phyloP scores from a whole-genome alignment of 495 filamentous ascomycete genomes.

The Tuber indicum region DNA sequence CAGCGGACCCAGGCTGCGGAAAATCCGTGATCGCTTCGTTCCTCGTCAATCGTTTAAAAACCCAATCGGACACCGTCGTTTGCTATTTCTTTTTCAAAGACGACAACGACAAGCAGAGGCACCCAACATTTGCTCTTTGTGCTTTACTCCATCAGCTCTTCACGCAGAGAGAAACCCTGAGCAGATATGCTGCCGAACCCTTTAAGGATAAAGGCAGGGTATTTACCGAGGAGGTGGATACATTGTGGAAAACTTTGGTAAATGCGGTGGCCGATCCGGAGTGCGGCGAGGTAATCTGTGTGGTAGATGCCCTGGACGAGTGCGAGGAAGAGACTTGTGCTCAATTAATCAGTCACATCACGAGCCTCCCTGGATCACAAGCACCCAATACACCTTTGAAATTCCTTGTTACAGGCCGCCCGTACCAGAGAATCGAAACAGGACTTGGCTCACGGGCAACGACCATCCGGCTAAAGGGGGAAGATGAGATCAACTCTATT shows the following conservation, averaged over 20 bases:
- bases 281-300: slow-evolving; percentile 40
- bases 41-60: slow-evolving; percentile 41
- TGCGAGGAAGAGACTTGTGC: slow-evolving; percentile 40
- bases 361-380: slow-evolving; percentile 6
- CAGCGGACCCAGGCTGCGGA: slow-evolving; percentile 46
- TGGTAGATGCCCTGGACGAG: slow-evolving; percentile 49
- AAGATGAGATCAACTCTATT: slow-evolving; percentile 44
- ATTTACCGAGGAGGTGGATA: slow-evolving; percentile 37
- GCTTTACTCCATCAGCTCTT: slow-evolving; percentile 46
- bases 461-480: slow-evolving; percentile 43
- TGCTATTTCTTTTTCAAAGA: slow-evolving; percentile 48
- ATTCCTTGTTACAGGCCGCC: slow-evolving; percentile 48
- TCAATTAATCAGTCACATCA: slow-evolving; percentile 19
- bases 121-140: slow-evolving; percentile 37
- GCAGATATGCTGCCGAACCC: slow-evolving; percentile 35
- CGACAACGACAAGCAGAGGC: slow-evolving; percentile 29
- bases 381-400: slow-evolving; percentile 37
- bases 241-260: slow-evolving; percentile 42
- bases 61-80: slow-evolving; percentile 33
- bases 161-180: slow-evolving; percentile 19
- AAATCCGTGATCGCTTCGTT: slow-evolving; percentile 45
- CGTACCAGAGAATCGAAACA: slow-evolving; percentile 43
- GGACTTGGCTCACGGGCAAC: slow-evolving; percentile 26
- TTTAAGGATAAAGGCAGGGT: slow-evolving; percentile 28
- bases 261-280: slow-evolving; percentile 21